phyloP scores from a whole-genome alignment of 148 eudicot genomes.

The Chenopodium suecicum region DNA sequence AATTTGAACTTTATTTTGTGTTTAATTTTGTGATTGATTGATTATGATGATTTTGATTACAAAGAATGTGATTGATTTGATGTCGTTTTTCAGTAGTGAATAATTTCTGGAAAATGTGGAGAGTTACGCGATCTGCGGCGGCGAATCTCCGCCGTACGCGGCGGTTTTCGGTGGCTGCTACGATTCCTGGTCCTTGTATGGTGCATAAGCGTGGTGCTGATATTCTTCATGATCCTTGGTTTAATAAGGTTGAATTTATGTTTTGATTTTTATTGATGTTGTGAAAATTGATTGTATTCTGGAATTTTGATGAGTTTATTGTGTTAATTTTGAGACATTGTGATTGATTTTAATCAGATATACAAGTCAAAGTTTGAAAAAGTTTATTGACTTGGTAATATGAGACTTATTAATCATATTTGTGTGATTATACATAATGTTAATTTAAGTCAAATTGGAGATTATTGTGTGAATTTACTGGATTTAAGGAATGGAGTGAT shows the following conservation, averaged over 20 bases:
- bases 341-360: not conserved
- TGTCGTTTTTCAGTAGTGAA: not conserved
- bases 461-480: not conserved
- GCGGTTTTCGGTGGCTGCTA: slow-evolving; percentile 55
- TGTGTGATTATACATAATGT: too few species aligned
- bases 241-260: slow-evolving; percentile 63
- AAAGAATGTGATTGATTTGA: not conserved
- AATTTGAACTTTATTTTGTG: too few species aligned
- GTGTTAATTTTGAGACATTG: not conserved
- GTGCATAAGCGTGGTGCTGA: slow-evolving; percentile 95
- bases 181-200: slow-evolving; percentile 85
- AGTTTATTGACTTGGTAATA: too few species aligned
- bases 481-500: not conserved
- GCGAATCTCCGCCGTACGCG: slow-evolving; percentile 55
- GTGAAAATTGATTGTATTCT: not conserved
- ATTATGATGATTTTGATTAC: too few species aligned
- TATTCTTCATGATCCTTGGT: slow-evolving; percentile 99
- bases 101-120: slow-evolving; percentile 45
- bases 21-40: too few species aligned
- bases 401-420: too few species aligned
- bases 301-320: not conserved
- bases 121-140: slow-evolving; percentile 61
- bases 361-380: not conserved
- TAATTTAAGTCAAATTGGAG: too few species aligned
- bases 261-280: not conserved